Base-by-base conservation (phyloP, 2,329 filamentous ascomycete species). In the Penicillium occitanis region DNA sequence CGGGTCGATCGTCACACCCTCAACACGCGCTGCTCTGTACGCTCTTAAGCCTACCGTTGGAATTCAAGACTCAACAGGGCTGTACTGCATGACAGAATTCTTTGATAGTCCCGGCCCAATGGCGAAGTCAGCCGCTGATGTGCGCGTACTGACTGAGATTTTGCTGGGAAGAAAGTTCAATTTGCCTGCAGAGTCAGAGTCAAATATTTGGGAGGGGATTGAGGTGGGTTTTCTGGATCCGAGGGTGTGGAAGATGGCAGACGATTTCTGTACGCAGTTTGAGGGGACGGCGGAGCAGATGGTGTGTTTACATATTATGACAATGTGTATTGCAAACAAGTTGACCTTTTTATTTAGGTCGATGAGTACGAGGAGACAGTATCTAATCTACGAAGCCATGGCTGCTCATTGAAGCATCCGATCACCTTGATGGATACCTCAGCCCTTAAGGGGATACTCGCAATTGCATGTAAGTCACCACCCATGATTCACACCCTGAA, bases 1-100 rank as follows among this genome's bases (percentile, higher is more conserved):
- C 11, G 75, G 30, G 1, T 37, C 51, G 0, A 35, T 55, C n/a
- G 30, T 55, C 17, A 33, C 28, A 11, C 28, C 50, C 7, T n/a
- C 28, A 2, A 55, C 8, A 5, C 14, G 48, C 22, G 22, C 28
- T 55, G 50, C 13, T 8, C 8, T 55, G 3, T 55, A 55, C n/a
- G 8, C 51, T 2, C 28, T 55, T 10, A 55, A 55, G 3, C 51
- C 30, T 19, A 55, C 51, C 5, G 30, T 55, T 37, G 30, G 51
- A 35, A 19, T 53, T 6, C 28, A 53, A 7, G 7, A 53, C 10
- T n/a, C 50, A 13, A 53, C 28, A 5, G 28, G 50, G 8, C 17
- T 53, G 50, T 53, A 53, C 28, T 33, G 28, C 50, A 53, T 53
- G 28, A 33, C 28, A 28, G 50, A 53, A 2, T 19, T 53, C 19